Base-by-base conservation (phyloP, 306 rosid species). In the Cicer bijugum region DNA sequence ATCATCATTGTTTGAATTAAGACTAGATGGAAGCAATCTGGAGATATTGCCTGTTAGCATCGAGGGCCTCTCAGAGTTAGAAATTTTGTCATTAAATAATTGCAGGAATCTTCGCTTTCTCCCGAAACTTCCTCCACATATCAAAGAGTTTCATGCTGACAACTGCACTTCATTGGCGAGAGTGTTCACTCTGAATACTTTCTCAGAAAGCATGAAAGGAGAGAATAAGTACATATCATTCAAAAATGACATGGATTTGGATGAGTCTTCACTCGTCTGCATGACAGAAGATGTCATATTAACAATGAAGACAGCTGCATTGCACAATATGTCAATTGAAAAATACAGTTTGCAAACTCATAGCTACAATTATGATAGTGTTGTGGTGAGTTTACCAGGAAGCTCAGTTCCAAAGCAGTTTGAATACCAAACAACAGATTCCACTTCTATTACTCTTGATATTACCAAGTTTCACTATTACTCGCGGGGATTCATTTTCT, bases 91-190 rank as follows among this genome's bases (percentile, higher is more conserved):
- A 11, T 35, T 80, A 5, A 2, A 0, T 0, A 0, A 6, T 40
- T 79, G 83, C 20, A 6, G 0, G 16, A 69, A 50, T 35, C 80
- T 80, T 55, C 37, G 2, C 7, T 44, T 1, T 65, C 9, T 84
- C 7, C 82, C 83, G 5, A 72, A 65, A 67, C 76, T 84, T 43
- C 85, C 88, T 35, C 17, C 2, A 19, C 4, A 4, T 7, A 7
- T 84, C 12, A 14, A 20, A 33, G 16, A 57, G 17, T 23, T 84
- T 20, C 1, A 62, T n/a, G 85, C 71, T 12, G 6, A 11, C 16
- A 72, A 66, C 39, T 84, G 85, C 79, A 12, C 59, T 1, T 52
- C 75, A 12, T 59, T 84, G 64, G 72, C 16, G 56, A 33, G 6
- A 0, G 74, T 64, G 5, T 12, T 61, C 8, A 57, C 4, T 57